Evolutionary conservation across 2,329 filamentous ascomycete species (phyloP).

Genomic region (Sphaerulina musiva): DNA sequence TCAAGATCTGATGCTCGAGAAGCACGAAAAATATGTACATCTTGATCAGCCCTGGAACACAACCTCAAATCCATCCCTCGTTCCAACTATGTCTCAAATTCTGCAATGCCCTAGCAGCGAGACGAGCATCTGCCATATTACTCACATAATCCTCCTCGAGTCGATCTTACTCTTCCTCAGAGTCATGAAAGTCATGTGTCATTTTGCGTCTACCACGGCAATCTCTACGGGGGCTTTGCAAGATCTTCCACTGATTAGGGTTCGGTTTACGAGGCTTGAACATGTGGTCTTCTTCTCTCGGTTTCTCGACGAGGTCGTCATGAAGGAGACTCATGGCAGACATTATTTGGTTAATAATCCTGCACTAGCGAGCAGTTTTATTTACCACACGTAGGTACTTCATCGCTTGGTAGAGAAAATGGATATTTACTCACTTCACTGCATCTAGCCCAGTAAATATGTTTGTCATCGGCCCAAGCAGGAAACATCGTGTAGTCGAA

Average conservation of each 20-base stretch:
- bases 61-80: background rate
- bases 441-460: background rate
- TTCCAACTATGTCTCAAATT: conserved; percentile 1
- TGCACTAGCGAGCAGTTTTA: background rate
- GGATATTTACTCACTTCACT: background rate
- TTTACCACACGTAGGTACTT: background rate
- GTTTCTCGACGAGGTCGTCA: conserved; percentile 1
- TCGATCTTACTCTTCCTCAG: background rate
- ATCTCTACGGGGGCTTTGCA: background rate
- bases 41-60: too few relatives aligned
- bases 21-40: too few relatives aligned
- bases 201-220: background rate
- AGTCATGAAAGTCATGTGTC: background rate
- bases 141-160: background rate
- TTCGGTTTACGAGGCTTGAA: conserved; percentile 8
- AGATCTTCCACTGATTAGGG: background rate
- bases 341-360: conserved; percentile 1
- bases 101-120: conserved; percentile 3
- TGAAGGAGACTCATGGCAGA: conserved; percentile 1
- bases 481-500: background rate
- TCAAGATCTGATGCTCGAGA: too few relatives aligned
- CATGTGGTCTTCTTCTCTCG: conserved; percentile 1
- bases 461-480: background rate
- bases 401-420: background rate
- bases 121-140: background rate